These are phyloP conservation scores for Aspergillus panamensis DNA, from an alignment of 495 filamentous ascomycete genomes.

Conservation along the genomic window DNA sequence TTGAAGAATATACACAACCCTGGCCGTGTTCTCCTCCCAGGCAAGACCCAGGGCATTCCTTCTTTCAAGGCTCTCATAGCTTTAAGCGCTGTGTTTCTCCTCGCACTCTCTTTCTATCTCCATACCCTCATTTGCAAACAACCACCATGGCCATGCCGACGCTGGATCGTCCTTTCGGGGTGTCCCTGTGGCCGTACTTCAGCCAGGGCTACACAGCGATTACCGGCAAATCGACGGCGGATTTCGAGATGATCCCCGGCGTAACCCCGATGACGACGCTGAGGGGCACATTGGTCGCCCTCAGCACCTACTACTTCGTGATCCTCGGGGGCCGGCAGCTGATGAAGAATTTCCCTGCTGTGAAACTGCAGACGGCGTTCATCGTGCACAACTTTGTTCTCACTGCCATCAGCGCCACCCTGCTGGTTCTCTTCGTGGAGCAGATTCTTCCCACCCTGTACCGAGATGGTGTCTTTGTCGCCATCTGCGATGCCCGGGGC, in stretches of 20 bases:
- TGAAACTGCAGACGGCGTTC: slow-evolving; percentile 62
- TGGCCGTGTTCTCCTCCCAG: too few species aligned
- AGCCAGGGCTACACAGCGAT: slow-evolving; percentile 71
- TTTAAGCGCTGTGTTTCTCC: background rate
- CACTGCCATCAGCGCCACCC: slow-evolving; percentile 56
- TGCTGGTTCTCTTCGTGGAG: slow-evolving; percentile 62
- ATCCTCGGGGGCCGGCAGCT: slow-evolving; percentile 65
- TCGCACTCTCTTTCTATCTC: background rate
- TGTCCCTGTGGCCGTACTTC: slow-evolving; percentile 93
- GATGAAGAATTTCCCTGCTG: slow-evolving; percentile 56
- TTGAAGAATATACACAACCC: too few species aligned
- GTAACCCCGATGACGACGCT: slow-evolving; percentile 60
- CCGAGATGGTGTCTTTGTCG: slow-evolving; percentile 57
- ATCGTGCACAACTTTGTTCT: slow-evolving; percentile 68
- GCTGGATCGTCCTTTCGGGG: slow-evolving; percentile 86
- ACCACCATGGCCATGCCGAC: slow-evolving; percentile 63
- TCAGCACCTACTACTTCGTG: slow-evolving; percentile 62
- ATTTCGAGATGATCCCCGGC: slow-evolving; percentile 57
- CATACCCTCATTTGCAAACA: background rate
- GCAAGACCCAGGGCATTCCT: too few species aligned
- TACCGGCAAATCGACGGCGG: slow-evolving; percentile 60
- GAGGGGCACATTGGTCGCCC: slow-evolving; percentile 49
- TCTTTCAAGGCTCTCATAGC: too few species aligned
- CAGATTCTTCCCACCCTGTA: slow-evolving; percentile 59
- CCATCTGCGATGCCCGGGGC: slow-evolving; percentile 60